A percentile compares a stretch with the other conserved stretches of the same genome.
Evolutionary conservation across 2,329 filamentous ascomycete species (phyloP).

Genomic region (Neocucurbitaria cava): DNA sequence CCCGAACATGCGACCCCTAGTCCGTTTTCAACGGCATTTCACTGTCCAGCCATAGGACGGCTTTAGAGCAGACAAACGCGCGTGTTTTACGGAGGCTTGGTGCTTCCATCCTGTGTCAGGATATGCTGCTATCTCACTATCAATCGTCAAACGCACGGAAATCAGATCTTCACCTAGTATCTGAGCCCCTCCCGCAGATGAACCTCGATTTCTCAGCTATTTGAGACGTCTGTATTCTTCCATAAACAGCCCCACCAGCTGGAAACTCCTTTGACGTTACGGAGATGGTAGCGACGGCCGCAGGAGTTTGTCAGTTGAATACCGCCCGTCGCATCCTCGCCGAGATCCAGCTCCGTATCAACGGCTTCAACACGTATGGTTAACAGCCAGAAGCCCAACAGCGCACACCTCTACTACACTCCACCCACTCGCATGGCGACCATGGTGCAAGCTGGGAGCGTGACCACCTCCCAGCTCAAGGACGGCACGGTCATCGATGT

Average conservation of each 20-base stretch:
- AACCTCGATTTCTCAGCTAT: constrained; percentile 27
- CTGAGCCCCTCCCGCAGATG: constrained; percentile 37
- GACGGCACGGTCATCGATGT: constrained; percentile 43
- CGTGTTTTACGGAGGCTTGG: constrained; percentile 43
- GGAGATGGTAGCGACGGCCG: constrained; percentile 48
- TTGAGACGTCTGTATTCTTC: constrained; percentile 33
- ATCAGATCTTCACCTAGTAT: constrained; percentile 37
- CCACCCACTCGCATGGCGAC: constrained; percentile 43
- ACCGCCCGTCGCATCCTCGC: constrained; percentile 49
- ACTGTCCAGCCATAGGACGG: constrained; percentile 49
- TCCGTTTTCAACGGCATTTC: constrained; percentile 44
- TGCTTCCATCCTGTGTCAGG: constrained; percentile 36
- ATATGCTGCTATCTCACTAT: constrained; percentile 44
- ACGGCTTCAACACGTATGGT: constrained; percentile 53
- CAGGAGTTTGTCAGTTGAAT: constrained; percentile 42
- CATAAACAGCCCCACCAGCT: constrained; percentile 34
- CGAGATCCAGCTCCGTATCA: constrained; percentile 50
- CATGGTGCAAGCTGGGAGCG: constrained; percentile 45
- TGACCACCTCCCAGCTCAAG: constrained; percentile 41
- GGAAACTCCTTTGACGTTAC: constrained; percentile 30
- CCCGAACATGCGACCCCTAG: constrained; percentile 35
- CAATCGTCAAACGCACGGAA: constrained; percentile 40
- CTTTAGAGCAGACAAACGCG: constrained; percentile 37
- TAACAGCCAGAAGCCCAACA: constrained; percentile 28
- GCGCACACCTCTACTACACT: constrained; percentile 20